Evolutionary conservation across 176 grass and related monocot species (phyloP).

Genomic region (Aechmea fasciata): DNA sequence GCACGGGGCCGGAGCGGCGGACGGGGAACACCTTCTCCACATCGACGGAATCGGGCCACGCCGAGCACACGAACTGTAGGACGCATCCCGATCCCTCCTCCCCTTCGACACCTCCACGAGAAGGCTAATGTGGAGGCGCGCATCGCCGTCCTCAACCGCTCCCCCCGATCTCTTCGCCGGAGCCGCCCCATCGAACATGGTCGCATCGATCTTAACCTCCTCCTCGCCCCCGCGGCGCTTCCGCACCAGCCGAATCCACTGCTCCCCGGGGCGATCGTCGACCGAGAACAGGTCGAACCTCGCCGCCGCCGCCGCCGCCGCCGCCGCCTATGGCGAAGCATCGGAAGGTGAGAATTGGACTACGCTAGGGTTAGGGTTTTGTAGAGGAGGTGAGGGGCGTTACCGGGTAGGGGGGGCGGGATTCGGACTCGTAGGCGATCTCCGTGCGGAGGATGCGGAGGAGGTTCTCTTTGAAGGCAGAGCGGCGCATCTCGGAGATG

Average conservation of each 20-base stretch:
- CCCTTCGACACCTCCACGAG: slow-evolving; percentile 48
- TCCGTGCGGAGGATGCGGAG: slow-evolving; percentile 29
- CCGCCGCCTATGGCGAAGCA: no score
- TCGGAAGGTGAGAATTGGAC: background rate
- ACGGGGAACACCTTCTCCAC: slow-evolving; percentile 50
- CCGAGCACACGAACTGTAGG: slow-evolving; percentile 58
- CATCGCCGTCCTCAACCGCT: slow-evolving; percentile 8
- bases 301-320: background rate
- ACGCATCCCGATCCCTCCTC: slow-evolving; percentile 15
- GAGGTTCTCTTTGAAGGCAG: slow-evolving; percentile 6
- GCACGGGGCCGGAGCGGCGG: slow-evolving; percentile 10
- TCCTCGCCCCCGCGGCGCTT: slow-evolving; percentile 8
- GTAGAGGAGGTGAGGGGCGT: background rate
- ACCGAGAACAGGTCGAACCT: slow-evolving; percentile 31
- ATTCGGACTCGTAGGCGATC: slow-evolving; percentile 29
- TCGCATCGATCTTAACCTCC: slow-evolving; percentile 59
- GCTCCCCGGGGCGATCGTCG: slow-evolving; percentile 45
- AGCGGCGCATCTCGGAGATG: slow-evolving; percentile 8
- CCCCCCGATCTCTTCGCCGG: slow-evolving; percentile 37
- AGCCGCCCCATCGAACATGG: slow-evolving; percentile 53
- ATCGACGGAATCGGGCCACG: slow-evolving; percentile 74
- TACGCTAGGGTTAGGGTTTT: background rate
- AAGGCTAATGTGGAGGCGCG: slow-evolving; percentile 60
- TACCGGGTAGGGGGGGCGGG: slow-evolving; percentile 18
- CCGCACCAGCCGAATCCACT: slow-evolving; percentile 38